Conservation (phyloP, 2,329 filamentous ascomycete species). For the Leptodontidium sp. region DNA sequence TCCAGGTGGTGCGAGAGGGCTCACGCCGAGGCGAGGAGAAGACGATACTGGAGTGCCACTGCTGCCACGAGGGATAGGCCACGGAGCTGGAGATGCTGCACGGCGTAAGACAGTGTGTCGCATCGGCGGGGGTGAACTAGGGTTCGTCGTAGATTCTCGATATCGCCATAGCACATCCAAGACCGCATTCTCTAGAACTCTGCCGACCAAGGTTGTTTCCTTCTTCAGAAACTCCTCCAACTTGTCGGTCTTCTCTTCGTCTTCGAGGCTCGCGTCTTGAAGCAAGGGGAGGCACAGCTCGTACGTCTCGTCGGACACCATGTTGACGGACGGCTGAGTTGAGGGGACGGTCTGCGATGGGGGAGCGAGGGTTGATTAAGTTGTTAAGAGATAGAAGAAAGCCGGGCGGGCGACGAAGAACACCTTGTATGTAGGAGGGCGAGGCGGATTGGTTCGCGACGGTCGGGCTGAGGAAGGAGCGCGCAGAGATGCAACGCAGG, state of each 20-base stretch:
- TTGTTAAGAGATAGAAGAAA: conserved; percentile 17
- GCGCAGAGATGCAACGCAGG: conserved; percentile 34
- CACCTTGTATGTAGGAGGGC: conserved; percentile 17
- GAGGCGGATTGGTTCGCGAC: conserved; percentile 23
- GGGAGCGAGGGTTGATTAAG: conserved; percentile 15
- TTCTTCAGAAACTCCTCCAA: conserved; percentile 85
- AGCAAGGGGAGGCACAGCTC: conserved; percentile 90
- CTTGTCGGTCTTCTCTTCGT: conserved; percentile 94
- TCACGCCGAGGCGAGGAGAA: conserved; percentile 82
- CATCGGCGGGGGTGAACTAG: conserved; percentile 82
- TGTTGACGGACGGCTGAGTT: conserved; percentile 49
- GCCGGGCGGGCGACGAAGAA: conserved; percentile 27
- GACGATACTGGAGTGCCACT: conserved; percentile 82
- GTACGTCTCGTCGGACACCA: conserved; percentile 94
- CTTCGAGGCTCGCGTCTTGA: conserved; percentile 81
- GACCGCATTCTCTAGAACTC: conserved; percentile 86
- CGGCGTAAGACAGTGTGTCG: conserved; percentile 90
- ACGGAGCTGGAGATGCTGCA: conserved; percentile 89
- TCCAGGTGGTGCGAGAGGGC: conserved; percentile 84
- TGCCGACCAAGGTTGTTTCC: conserved; percentile 77
- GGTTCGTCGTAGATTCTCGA: conserved; percentile 69
- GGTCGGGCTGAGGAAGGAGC: conserved; percentile 37
- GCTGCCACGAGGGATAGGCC: conserved; percentile 76
- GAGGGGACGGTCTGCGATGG: conserved; percentile 6
- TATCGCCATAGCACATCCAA: conserved; percentile 91